These are phyloP conservation scores for Fusarium sp. DNA, from an alignment of 2,329 filamentous ascomycete genomes.

Conservation along the genomic window DNA sequence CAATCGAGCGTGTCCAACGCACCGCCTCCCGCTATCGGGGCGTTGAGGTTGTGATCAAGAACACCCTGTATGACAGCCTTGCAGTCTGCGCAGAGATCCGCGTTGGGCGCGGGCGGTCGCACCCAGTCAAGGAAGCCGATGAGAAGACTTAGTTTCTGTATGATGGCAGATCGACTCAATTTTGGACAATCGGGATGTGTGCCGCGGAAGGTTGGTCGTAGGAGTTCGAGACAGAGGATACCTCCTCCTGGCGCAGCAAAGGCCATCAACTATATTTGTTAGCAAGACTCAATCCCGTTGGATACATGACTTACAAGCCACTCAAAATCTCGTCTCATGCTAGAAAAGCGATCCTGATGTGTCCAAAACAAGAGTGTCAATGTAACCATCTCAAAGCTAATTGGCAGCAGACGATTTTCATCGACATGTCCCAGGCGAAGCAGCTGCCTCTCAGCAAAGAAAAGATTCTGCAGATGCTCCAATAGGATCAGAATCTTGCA, in stretches of 20 bases:
- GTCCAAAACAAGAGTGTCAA: constrained; percentile 64
- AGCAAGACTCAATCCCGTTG: not conserved
- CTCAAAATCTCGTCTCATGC: constrained; percentile 60
- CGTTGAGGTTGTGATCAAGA: constrained; percentile 63
- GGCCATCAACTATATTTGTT: constrained; percentile 58
- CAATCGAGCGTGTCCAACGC: constrained; percentile 52
- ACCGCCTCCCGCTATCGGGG: constrained; percentile 43
- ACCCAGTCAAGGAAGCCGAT: constrained; percentile 67
- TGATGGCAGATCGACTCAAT: constrained; percentile 62
- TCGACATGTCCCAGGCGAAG: constrained; percentile 58
- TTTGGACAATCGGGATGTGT: constrained; percentile 52
- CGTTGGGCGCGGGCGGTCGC: constrained; percentile 62
- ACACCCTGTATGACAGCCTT: constrained; percentile 64
- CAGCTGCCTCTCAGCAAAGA: constrained; percentile 70
- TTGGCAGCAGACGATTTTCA: constrained; percentile 57
- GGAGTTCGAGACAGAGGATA: constrained; percentile 64
- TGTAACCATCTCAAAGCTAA: constrained; percentile 63
- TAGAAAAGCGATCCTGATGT: constrained; percentile 60
- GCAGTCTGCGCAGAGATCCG: constrained; percentile 61
- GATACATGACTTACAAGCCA: constrained; percentile 58
- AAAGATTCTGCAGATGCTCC: constrained; percentile 68
- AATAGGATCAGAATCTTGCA: constrained; percentile 62
- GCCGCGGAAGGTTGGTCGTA: constrained; percentile 57
- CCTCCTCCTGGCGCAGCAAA: constrained; percentile 64
- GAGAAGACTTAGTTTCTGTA: constrained; percentile 65